phyloP scores from a whole-genome alignment of 2,329 filamentous ascomycete species.

The Botrytis elliptica region DNA sequence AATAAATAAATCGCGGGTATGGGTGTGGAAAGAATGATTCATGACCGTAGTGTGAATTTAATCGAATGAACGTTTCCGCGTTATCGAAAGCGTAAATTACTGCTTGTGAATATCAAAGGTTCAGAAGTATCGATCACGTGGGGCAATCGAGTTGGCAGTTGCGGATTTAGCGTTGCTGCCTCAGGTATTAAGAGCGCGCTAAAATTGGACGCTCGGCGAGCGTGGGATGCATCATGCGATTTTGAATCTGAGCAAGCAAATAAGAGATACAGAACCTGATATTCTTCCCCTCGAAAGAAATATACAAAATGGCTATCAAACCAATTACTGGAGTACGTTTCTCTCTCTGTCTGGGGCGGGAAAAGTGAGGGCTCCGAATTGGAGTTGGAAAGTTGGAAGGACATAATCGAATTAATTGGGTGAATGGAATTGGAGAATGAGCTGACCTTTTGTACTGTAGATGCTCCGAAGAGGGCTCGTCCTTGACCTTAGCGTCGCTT shows the following conservation, averaged over 20 bases:
- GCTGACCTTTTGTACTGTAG: constrained; percentile 42
- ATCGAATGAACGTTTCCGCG: not conserved
- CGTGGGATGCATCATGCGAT: constrained; percentile 29
- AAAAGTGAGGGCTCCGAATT: not conserved
- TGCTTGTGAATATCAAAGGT: constrained; percentile 8
- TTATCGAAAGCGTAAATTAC: not conserved
- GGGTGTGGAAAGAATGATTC: not conserved
- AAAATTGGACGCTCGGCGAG: constrained; percentile 11
- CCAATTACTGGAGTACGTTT: constrained; percentile 42
- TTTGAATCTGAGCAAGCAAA: constrained; percentile 26
- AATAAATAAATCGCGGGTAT: not conserved
- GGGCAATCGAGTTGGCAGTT: not conserved
- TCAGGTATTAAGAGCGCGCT: constrained; percentile 1
- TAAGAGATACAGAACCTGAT: constrained; percentile 35
- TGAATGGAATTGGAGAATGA: constrained; percentile 25
- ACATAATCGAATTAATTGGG: constrained; percentile 17
- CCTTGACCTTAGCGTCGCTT: constrained; percentile 56
- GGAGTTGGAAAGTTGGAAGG: not conserved
- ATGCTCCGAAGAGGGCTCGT: constrained; percentile 59
- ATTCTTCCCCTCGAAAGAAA: constrained; percentile 31
- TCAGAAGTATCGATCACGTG: constrained; percentile 9
- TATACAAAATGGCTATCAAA: constrained; percentile 39
- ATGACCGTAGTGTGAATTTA: not conserved
- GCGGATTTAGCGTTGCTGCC: not conserved
- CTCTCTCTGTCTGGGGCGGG: not conserved